phyloP scores from a whole-genome alignment of 2,329 filamentous ascomycete genomes.

The Cladosporium cucumerinum region DNA sequence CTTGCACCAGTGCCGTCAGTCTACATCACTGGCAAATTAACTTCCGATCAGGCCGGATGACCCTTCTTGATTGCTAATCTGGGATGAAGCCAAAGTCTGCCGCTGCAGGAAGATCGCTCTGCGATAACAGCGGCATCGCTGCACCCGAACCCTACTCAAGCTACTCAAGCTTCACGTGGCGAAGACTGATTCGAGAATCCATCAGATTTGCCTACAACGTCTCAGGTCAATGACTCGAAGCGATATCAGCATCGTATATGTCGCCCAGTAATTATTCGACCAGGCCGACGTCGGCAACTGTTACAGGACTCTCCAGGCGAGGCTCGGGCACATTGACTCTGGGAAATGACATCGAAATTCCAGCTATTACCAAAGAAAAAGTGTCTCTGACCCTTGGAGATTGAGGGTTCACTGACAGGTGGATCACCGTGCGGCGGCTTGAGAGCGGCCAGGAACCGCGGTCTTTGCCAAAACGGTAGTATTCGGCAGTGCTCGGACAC shows the following conservation, averaged over 20 bases:
- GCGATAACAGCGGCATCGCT: neutral
- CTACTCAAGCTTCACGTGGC: slow-evolving; percentile 4
- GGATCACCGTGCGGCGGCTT: neutral
- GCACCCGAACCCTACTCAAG: slow-evolving; percentile 1
- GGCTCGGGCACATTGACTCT: neutral
- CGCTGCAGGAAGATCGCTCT: neutral
- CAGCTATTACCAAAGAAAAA: neutral
- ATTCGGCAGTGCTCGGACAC: slow-evolving; percentile 5
- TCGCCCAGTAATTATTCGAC: neutral
- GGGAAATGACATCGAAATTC: slow-evolving; percentile 7
- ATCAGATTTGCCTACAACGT: neutral
- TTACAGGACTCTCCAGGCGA: slow-evolving; percentile 2
- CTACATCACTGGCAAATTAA: neutral
- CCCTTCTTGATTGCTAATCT: neutral
- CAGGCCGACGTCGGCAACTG: neutral
- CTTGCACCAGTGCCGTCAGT: neutral
- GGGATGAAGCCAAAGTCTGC: neutral
- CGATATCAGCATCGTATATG: neutral
- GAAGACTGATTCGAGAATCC: neutral
- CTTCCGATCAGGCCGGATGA: neutral
- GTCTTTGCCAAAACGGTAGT: neutral
- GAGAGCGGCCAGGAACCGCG: slow-evolving; percentile 1
- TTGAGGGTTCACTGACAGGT: slow-evolving; percentile 11
- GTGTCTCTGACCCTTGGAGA: slow-evolving; percentile 9
- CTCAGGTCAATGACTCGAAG: neutral